Base-by-base conservation (phyloP, 768 basidiomycete genomes). In the Leccinum rimulosum region DNA sequence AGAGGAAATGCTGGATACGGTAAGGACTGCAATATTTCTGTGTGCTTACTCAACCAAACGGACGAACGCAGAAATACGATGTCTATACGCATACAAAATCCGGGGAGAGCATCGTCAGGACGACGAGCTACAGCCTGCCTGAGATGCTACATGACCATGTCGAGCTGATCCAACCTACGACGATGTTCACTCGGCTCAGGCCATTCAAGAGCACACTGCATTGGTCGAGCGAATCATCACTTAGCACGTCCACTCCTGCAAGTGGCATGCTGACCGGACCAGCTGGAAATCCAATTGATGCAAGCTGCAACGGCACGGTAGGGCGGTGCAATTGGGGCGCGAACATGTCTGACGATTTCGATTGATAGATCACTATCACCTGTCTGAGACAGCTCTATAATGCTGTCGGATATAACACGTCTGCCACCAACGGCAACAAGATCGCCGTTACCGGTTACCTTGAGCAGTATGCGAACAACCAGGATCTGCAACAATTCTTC, bases 91-190 rank as follows among this genome's bases (percentile, higher is more conserved):
- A 89, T 67, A 67, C 71, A 10, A 72, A 74, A 22, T 80, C 75
- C 53, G 86, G 82, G 4, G 82, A 85, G 31, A 69, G 76, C 14
- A 69, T 88, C 36, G 74, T 89, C 59, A 82, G 89, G 55, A 87
- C 89, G n/a, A 85, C 83, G 4, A 76, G 75, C 59, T 91, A 89
- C 74, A 85, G 83, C 64, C 79, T 91, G 17, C 89, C 89, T 0
- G 76, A 77, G 50, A 60, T 80, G 57, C 70, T 90, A 50, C 79
- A 85, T 63, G 73, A 75, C 3, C 86, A 89, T 65, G 69, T 90
- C 57, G 86, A 89, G 38, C 70, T 89, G 31, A 75, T 91, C 30
- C 87, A 89, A 60, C 89, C 89, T 0, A 90, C 89, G 3, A 90
- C 87, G 2, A 79, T 83, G 69, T 91, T 90, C 64, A 74, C 78